Conservation (phyloP, 148 eudicot genomes). For the Rhododendron vialii region DNA sequence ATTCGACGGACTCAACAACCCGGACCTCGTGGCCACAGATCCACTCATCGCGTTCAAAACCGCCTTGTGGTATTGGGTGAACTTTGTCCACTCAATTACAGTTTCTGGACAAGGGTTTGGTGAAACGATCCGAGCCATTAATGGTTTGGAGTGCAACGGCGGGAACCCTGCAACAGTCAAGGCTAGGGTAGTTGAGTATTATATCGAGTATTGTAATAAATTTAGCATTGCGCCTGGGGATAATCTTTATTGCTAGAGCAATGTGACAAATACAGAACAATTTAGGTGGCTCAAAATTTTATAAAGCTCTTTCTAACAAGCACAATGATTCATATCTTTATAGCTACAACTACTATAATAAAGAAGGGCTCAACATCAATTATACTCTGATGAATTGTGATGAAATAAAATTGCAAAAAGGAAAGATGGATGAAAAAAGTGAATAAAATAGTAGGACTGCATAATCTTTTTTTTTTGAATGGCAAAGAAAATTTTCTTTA, state of each 20-base stretch:
- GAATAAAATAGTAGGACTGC: too few relatives aligned
- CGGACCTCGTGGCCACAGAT: constrained; percentile 42
- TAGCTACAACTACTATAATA: background rate
- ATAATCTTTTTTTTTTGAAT: too few relatives aligned
- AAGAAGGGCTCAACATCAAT: background rate
- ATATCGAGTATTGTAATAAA: constrained; percentile 32
- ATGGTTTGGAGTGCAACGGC: constrained; percentile 49
- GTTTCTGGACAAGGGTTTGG: constrained; percentile 53
- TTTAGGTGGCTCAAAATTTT: background rate
- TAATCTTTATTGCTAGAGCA: constrained; percentile 20
- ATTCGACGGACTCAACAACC: constrained; percentile 41
- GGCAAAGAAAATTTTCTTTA: too few relatives aligned
- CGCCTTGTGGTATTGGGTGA: constrained; percentile 62
- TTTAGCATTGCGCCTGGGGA: constrained; percentile 41
- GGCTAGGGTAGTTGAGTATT: constrained; percentile 31
- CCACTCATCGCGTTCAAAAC: constrained; percentile 42
- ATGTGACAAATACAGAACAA: background rate
- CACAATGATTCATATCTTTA: background rate
- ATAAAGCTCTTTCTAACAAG: background rate
- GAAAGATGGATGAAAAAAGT: too few relatives aligned
- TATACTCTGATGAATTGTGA: background rate
- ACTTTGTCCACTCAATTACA: constrained; percentile 28
- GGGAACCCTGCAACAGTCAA: constrained; percentile 12
- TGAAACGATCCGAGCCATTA: constrained; percentile 50
- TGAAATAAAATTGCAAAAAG: too few relatives aligned